Evolutionary conservation across 257 asterid genomes (phyloP), one percentile per base, ranked within the genome.

Genomic region (Rauvolfia tetraphylla): DNA sequence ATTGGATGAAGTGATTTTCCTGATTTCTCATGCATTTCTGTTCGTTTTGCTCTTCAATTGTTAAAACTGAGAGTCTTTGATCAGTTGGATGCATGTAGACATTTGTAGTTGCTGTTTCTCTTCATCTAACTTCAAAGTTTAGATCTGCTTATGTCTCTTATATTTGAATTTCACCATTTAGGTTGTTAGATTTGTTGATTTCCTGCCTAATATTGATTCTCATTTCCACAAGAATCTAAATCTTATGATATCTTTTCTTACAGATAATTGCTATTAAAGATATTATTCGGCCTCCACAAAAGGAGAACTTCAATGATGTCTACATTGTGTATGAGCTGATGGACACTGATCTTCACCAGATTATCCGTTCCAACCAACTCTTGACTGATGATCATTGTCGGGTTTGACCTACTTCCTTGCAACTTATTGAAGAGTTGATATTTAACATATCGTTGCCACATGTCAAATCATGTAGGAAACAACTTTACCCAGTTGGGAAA

Each of bases 331-430:
- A 82, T 83, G 99, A 95, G 77, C 90, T 95, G 54, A 95, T 95
- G 99, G 98, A 95, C 87, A 95, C 97, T 49, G 98, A 95, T 88
- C 98, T 95, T 82, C 97, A 91, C 83, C 98, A 93, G 87, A 95
- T 95, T 79, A 91, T 91, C 79, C 91, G 95, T 79, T 93, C 98
- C 83, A 91, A 77, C 87, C 98, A 95, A 78, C 75, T 77, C 49
- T 78, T 93, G 84, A 85, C 96, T 46, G 98, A 95, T 79, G 98
- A 95, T 83, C 99, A 93, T 73, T 93, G 97, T 87, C 98, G 98
- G 97, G 99, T 95, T 78, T 42, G 98, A 57, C 84, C 83, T 84
- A 61, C 36, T 71, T 81, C 81, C 84, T 80, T 61, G 75, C 59
- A 44, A 36, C 56, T 12, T 46, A 34, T 39, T 39, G 29, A 38